A percentile compares a stretch with the other conserved stretches of the same genome.
Conservation (phyloP, 305 asterid species). For the Fraxinus ornus region DNA sequence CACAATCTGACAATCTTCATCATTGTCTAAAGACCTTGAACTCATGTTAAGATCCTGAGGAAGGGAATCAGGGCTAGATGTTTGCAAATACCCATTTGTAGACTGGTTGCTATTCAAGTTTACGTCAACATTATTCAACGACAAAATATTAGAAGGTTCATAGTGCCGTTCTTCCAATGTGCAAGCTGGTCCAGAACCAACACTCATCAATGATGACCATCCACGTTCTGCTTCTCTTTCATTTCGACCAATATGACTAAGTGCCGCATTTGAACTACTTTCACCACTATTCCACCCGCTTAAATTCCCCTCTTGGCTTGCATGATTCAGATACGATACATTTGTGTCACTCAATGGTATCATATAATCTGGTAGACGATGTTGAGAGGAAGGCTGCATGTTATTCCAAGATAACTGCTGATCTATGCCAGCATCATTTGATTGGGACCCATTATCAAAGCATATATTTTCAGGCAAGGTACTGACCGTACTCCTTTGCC, state of each 20-base stretch:
- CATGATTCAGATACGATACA: slow-evolving; percentile 35
- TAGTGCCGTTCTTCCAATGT: slow-evolving; percentile 37
- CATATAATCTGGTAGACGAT: slow-evolving; percentile 46
- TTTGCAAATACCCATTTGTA: slow-evolving; percentile 36
- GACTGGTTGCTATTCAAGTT: slow-evolving; percentile 33
- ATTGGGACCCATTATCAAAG: slow-evolving; percentile 62
- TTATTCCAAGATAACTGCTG: slow-evolving; percentile 68
- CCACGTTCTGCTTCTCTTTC: slow-evolving; percentile 49
- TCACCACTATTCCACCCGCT: slow-evolving; percentile 67
- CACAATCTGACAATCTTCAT: slow-evolving; percentile 52
- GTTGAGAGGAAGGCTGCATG: slow-evolving; percentile 51
- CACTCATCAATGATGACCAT: slow-evolving; percentile 39
- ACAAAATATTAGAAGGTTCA: slow-evolving; percentile 40
- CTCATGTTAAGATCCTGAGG: slow-evolving; percentile 55
- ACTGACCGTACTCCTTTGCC: slow-evolving; percentile 63
- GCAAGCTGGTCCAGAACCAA: slow-evolving; percentile 35
- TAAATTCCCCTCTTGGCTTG: slow-evolving; percentile 43
- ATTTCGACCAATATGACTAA: slow-evolving; percentile 36
- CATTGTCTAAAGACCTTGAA: slow-evolving; percentile 37
- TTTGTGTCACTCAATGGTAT: slow-evolving; percentile 39
- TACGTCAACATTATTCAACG: slow-evolving; percentile 40
- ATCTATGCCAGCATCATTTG: slow-evolving; percentile 58
- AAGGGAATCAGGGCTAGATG: slow-evolving; percentile 35
- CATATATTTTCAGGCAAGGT: slow-evolving; percentile 65
- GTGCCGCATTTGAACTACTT: slow-evolving; percentile 55